A percentile compares a stretch with the other conserved stretches of the same genome.
Evolutionary conservation across 2,329 filamentous ascomycete genomes (phyloP).

Genomic region (Aspergillus tubingensis): DNA sequence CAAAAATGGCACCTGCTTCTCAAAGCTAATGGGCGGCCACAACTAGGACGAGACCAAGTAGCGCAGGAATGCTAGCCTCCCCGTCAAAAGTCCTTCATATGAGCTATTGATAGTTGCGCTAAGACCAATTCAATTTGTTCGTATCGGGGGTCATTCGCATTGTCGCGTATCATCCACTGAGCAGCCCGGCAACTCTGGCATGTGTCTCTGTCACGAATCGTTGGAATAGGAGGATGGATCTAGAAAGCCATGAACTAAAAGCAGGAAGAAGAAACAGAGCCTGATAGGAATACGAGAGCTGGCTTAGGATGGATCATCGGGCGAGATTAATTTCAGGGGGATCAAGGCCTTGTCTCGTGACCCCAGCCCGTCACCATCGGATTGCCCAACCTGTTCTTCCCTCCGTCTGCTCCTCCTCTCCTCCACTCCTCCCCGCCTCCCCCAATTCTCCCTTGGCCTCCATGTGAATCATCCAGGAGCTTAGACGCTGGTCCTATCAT

Average conservation of each 20-base stretch:
- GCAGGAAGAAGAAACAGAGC: neutral
- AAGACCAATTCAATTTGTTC: neutral
- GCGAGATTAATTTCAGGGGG: neutral
- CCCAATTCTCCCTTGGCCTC: neutral
- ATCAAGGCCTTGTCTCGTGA: neutral
- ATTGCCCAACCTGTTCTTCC: neutral
- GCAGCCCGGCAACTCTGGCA: neutral
- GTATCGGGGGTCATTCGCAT: neutral
- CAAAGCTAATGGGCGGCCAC: neutral
- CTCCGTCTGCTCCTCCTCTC: neutral
- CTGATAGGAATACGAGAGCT: neutral
- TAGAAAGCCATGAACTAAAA: neutral
- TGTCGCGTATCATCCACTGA: neutral
- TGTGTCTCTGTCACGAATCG: neutral
- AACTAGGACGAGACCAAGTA: neutral
- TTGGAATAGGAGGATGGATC: neutral
- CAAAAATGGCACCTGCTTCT: neutral
- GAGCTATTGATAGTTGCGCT: neutral
- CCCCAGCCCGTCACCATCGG: neutral
- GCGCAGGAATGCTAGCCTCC: neutral
- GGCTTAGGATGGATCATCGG: neutral
- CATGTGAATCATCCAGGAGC: slow-evolving; percentile 1
- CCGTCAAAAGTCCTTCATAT: neutral
- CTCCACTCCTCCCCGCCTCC: neutral
- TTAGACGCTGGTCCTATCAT: neutral